Evolutionary conservation across 805 yeast species (phyloP).

Genomic region (Lipomyces mesembrius): DNA sequence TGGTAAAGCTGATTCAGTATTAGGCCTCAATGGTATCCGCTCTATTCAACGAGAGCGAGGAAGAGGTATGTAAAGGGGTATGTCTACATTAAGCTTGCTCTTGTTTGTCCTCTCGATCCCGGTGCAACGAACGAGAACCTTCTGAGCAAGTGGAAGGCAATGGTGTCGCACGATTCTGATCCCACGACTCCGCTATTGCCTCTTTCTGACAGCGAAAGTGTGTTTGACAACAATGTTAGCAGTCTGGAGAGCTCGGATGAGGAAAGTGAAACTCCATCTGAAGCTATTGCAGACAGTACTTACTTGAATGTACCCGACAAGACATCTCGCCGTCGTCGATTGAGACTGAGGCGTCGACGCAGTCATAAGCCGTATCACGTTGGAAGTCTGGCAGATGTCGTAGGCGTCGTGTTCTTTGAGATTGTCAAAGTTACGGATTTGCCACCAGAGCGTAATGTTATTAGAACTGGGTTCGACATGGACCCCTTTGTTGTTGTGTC

Average conservation of each 20-base stretch:
- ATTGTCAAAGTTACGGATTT: conserved; percentile 72
- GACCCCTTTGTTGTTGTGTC: conserved; percentile 94
- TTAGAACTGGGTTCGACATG: conserved; percentile 85
- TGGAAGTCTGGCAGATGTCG: conserved; percentile 39
- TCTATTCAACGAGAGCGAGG: conserved; percentile 23
- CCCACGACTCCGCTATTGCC: neutral
- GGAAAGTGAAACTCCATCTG: neutral
- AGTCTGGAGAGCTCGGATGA: conserved; percentile 11
- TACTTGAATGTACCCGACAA: neutral
- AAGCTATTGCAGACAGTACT: neutral
- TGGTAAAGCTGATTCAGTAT: neutral
- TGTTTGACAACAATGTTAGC: conserved; percentile 2
- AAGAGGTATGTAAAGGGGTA: conserved; percentile 25
- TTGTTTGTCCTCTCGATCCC: conserved; percentile 25
- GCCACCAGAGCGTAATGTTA: conserved; percentile 74
- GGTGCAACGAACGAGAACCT: conserved; percentile 18
- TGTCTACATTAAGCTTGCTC: conserved; percentile 19
- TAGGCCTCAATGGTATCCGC: conserved; percentile 26
- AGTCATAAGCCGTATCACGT: conserved; percentile 19
- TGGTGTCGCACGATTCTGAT: conserved; percentile 7
- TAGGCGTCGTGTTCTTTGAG: conserved; percentile 79
- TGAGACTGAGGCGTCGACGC: conserved; percentile 12
- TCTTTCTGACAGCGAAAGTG: conserved; percentile 6
- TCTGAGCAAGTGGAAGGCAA: conserved; percentile 20
- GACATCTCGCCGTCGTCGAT: conserved; percentile 4